A percentile compares a stretch with the other conserved stretches of the same genome.
Conservation (phyloP, 2,329 filamentous ascomycete genomes). For the Botrytis paeoniae region DNA sequence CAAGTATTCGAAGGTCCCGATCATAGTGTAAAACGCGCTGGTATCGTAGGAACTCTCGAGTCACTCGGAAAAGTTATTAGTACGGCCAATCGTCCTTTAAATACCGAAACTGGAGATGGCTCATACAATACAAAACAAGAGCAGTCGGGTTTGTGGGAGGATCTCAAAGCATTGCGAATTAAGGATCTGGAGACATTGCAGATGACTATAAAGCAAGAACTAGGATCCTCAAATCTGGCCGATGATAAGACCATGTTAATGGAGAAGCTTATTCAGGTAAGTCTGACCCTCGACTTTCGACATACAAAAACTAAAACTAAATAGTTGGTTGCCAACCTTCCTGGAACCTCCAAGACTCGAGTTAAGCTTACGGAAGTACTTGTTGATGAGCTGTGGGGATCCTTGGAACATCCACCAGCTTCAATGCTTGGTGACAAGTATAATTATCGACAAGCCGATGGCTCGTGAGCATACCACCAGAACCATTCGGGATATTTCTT, state of each 20-base stretch:
- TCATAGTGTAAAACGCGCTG: constrained; percentile 23
- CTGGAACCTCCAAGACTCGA: constrained; percentile 50
- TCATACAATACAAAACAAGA: constrained; percentile 50
- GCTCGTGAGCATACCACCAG: constrained; percentile 53
- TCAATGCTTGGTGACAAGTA: constrained; percentile 61
- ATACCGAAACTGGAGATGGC: constrained; percentile 61
- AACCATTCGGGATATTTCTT: background rate
- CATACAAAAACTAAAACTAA: background rate
- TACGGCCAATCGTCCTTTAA: constrained; percentile 59
- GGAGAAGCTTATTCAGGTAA: constrained; percentile 63
- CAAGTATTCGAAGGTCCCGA: constrained; percentile 22
- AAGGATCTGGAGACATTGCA: constrained; percentile 60
- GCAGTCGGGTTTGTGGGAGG: constrained; percentile 51
- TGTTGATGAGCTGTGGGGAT: constrained; percentile 66
- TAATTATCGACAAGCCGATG: constrained; percentile 62
- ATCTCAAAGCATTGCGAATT: constrained; percentile 52
- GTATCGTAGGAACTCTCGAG: constrained; percentile 21
- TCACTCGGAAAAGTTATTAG: constrained; percentile 38
- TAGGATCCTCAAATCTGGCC: constrained; percentile 57
- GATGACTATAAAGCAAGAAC: constrained; percentile 57
- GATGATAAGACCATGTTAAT: constrained; percentile 78
- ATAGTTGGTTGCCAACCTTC: constrained; percentile 63
- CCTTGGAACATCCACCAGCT: constrained; percentile 67
- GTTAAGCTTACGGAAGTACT: constrained; percentile 64
- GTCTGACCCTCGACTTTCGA: background rate